Evolutionary conservation across 2,329 filamentous ascomycete species (phyloP), one percentile per base, ranked within the genome.

Genomic region (Cladosporium cucumerinum): DNA sequence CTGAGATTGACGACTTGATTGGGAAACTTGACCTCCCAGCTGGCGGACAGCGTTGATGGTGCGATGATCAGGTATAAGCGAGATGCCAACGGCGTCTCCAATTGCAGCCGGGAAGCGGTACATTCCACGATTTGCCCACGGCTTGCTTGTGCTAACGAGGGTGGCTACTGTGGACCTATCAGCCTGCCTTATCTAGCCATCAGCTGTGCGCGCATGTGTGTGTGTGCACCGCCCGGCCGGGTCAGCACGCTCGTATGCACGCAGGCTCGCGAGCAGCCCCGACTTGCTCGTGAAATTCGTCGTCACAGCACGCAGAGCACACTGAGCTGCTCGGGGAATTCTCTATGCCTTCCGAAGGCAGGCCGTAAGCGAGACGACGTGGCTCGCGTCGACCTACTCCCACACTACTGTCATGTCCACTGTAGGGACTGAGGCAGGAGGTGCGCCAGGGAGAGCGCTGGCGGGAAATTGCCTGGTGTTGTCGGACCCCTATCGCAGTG

Each of bases 1-100:
- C 21, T 57, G 54, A 57, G 54, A 57, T 57, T 57, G 54, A 39
- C 32, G 32, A 39, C 54, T 39, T 57, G 32, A 57, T 57, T 57
- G 54, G 54, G 54, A 23, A 39, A 21, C n/a, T 57, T 23, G n/a
- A 57, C 32, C 32, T 34, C 16, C 21, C 32, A 57, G 30, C 32
- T 57, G 54, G 48, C 54, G 28, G 36, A 26, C 28, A 32, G n/a
- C 32, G 30, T 34, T 57, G 23, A 7, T 25, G 54, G n/a, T 21
- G 32, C 54, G 54, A 25, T 26, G 54, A 23, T 57, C 54, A 23
- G 14, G 54, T 34, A 57, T 39, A 57, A 30, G 54, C 54, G 54
- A 57, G 54, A 21, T 39, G 28, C 16, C 54, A 25, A 39, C 32
- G 51, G 51, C 18, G 16, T 32, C 51, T 30, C 51, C 51, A 54